Percentiles rank a stretch among this genome's conserved stretches.
These are phyloP conservation scores for Aquilaria sinensis DNA, from an alignment of 345 rosid species.

Conservation along the genomic window DNA sequence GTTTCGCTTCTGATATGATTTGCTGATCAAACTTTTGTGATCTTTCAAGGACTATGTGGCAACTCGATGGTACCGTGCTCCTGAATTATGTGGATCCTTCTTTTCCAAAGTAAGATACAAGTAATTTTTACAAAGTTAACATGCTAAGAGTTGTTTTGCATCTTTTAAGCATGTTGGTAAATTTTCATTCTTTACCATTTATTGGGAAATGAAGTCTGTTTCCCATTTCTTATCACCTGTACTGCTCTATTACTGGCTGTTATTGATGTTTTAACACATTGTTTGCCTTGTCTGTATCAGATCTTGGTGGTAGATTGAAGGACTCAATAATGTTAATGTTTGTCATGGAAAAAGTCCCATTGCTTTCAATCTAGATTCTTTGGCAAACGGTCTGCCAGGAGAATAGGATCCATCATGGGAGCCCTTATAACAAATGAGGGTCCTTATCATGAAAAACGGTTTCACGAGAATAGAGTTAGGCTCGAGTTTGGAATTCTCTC, in stretches of 20 bases:
- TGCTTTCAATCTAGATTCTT: too few relatives aligned
- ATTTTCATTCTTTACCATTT: too few relatives aligned
- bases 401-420: too few relatives aligned
- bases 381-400: too few relatives aligned
- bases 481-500: too few relatives aligned
- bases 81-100: constrained; percentile 97
- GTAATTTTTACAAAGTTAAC: neutral
- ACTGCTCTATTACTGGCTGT: neutral
- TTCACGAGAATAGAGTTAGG: too few relatives aligned
- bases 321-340: too few relatives aligned
- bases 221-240: neutral
- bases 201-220: constrained; percentile 10
- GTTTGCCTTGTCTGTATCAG: too few relatives aligned
- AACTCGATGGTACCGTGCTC: constrained; percentile 99
- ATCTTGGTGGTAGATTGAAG: too few relatives aligned
- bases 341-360: too few relatives aligned
- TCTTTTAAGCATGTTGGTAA: neutral
- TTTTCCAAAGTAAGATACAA: constrained; percentile 78
- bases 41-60: constrained; percentile 89
- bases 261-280: neutral
- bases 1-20: constrained; percentile 1
- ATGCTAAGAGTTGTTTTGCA: neutral
- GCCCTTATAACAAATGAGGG: too few relatives aligned
- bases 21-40: constrained; percentile 14
- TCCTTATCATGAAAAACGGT: too few relatives aligned